phyloP scores from a whole-genome alignment of 805 yeast genomes.

The Scheffersomyces lignosus region DNA sequence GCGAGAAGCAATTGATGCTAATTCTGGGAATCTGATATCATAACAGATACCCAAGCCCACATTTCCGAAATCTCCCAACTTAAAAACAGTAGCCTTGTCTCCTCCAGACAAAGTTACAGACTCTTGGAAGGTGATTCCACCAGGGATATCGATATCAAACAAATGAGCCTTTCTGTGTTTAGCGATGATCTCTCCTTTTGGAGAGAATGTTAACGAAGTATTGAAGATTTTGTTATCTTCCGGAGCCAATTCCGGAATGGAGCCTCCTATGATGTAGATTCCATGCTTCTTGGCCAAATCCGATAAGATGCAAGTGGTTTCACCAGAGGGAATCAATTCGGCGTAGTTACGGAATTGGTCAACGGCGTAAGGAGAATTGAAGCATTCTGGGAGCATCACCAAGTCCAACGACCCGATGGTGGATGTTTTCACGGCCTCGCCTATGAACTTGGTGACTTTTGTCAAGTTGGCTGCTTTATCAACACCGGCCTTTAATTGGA shows the following conservation, averaged over 20 bases:
- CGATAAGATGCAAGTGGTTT: slow-evolving; percentile 61
- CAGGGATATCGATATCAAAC: slow-evolving; percentile 91
- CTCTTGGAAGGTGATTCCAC: slow-evolving; percentile 86
- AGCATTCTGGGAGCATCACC: slow-evolving; percentile 91
- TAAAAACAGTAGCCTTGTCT: slow-evolving; percentile 74
- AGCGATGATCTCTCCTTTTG: slow-evolving; percentile 74
- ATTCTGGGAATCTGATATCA: slow-evolving; percentile 78
- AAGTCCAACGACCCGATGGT: slow-evolving; percentile 51
- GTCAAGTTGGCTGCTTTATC: slow-evolving; percentile 77
- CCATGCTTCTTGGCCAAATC: slow-evolving; percentile 62
- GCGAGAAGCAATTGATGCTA: slow-evolving; percentile 69
- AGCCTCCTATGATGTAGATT: slow-evolving; percentile 82
- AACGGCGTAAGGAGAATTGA: slow-evolving; percentile 93
- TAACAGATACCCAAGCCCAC: slow-evolving; percentile 88
- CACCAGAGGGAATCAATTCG: slow-evolving; percentile 79
- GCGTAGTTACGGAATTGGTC: slow-evolving; percentile 84
- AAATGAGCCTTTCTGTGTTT: slow-evolving; percentile 89
- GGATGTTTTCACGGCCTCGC: slow-evolving; percentile 52
- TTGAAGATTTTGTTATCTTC: slow-evolving; percentile 43
- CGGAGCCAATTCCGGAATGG: slow-evolving; percentile 74
- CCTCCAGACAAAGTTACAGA: slow-evolving; percentile 77
- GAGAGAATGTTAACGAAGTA: slow-evolving; percentile 55
- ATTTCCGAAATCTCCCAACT: slow-evolving; percentile 60
- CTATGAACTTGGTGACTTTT: slow-evolving; percentile 63
- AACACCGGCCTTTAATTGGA: slow-evolving; percentile 80